Percentiles rank a stretch among this genome's conserved stretches.
These are phyloP conservation scores for Garcia nutans DNA, from an alignment of 345 rosid species.

Conservation along the genomic window DNA sequence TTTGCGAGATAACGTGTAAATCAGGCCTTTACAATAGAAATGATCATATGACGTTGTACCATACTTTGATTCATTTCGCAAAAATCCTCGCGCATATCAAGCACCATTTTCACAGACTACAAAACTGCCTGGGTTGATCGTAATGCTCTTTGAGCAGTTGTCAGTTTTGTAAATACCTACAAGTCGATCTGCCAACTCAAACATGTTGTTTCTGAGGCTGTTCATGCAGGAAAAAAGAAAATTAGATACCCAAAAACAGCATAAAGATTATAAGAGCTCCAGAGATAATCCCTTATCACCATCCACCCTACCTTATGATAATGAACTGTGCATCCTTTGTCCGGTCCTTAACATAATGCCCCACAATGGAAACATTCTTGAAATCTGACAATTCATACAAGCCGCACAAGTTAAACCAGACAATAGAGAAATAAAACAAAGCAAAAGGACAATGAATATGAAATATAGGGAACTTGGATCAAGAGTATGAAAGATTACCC, in stretches of 20 bases:
- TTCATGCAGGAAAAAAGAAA: slow-evolving; percentile 16
- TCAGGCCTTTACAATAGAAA: background rate
- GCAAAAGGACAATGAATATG: background rate
- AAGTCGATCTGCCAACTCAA: slow-evolving; percentile 90
- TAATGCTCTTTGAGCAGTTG: slow-evolving; percentile 94
- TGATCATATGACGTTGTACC: background rate
- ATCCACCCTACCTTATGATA: slow-evolving; percentile 72
- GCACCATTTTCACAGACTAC: slow-evolving; percentile 63
- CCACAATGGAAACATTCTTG: slow-evolving; percentile 97
- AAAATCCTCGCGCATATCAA: slow-evolving; percentile 9
- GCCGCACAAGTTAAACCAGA: slow-evolving; percentile 6
- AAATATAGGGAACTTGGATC: slow-evolving; percentile 7
- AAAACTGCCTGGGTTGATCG: slow-evolving; percentile 87
- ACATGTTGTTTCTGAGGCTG: slow-evolving; percentile 99
- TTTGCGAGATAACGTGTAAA: background rate
- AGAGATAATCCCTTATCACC: background rate
- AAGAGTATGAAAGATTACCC: slow-evolving; percentile 41
- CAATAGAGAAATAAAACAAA: background rate
- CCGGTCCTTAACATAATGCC: slow-evolving; percentile 95
- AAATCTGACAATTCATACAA: slow-evolving; percentile 54
- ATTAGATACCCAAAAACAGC: background rate
- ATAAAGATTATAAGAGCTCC: background rate
- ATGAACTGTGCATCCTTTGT: slow-evolving; percentile 95
- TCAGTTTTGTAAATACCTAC: slow-evolving; percentile 96
- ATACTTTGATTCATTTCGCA: background rate